phyloP scores from a whole-genome alignment of 163 green algal species.

The Chloromonas sp. region DNA sequence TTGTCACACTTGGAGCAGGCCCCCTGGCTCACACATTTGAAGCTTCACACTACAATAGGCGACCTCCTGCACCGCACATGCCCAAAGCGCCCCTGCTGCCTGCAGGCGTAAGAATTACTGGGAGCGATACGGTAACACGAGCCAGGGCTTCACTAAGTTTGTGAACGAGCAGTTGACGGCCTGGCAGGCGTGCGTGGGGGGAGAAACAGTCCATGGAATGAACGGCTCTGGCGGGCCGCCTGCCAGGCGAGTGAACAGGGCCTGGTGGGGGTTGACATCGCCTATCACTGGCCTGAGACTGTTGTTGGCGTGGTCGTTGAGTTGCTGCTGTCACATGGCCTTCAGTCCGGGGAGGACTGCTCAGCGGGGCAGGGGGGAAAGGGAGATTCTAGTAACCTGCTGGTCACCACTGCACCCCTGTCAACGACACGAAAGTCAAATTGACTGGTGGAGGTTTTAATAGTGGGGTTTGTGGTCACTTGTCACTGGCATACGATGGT shows the following conservation, averaged over 20 bases:
- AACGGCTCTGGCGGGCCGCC: neutral
- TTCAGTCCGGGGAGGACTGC: too few species aligned
- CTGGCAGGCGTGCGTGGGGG: neutral
- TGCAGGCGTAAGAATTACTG: slow-evolving; percentile 1
- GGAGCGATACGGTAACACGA: neutral
- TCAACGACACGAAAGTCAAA: too few species aligned
- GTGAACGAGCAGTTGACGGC: neutral
- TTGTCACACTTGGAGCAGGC: neutral
- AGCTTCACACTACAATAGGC: neutral
- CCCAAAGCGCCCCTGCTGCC: neutral
- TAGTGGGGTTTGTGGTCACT: too few species aligned
- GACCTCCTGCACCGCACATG: neutral
- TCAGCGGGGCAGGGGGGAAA: neutral
- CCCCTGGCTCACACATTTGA: neutral
- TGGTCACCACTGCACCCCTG: too few species aligned
- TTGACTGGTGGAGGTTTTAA: too few species aligned
- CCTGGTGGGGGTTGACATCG: neutral
- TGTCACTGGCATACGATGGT: too few species aligned
- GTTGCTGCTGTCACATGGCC: neutral
- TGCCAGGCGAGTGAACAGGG: neutral
- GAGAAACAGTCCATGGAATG: neutral
- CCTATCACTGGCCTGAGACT: neutral
- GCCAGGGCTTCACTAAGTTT: neutral
- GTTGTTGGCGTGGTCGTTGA: neutral
- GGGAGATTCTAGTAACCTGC: too few species aligned